Conservation (phyloP, 1,284 basidiomycete genomes). For the Leucoagaricus sp. region DNA sequence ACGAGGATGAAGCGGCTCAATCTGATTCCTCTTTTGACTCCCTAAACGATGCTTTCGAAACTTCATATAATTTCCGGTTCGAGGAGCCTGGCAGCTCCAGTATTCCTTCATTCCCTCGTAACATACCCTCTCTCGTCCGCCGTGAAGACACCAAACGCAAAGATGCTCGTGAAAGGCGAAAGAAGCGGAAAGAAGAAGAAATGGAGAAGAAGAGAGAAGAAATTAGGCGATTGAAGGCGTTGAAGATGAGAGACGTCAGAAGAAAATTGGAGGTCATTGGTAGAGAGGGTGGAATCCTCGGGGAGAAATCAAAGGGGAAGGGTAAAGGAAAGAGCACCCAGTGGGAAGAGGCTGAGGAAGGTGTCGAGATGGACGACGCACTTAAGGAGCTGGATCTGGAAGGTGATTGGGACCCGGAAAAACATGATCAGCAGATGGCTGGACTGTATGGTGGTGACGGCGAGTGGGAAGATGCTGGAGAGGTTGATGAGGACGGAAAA, state of each 20-base stretch:
- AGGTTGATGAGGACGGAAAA: conserved; percentile 56
- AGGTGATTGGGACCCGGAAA: conserved; percentile 81
- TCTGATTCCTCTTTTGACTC: conserved; percentile 89
- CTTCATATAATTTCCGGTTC: conserved; percentile 92
- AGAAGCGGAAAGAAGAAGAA: conserved; percentile 80
- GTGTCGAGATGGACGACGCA: conserved; percentile 37
- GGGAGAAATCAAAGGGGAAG: conserved; percentile 64
- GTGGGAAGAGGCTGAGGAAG: conserved; percentile 28
- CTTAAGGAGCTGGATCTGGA: conserved; percentile 71
- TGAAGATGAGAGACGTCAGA: conserved; percentile 85
- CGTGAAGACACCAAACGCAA: conserved; percentile 81
- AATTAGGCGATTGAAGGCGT: conserved; percentile 73
- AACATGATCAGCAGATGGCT: conserved; percentile 79
- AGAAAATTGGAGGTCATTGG: conserved; percentile 74
- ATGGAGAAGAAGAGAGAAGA: conserved; percentile 77
- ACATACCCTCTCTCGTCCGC: conserved; percentile 69
- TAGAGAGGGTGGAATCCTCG: conserved; percentile 57
- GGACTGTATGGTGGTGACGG: conserved; percentile 56
- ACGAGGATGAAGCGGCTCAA: conserved; percentile 61
- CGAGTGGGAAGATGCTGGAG: conserved; percentile 45
- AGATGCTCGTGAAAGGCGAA: conserved; percentile 75
- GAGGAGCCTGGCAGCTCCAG: conserved; percentile 84
- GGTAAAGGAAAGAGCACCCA: conserved; percentile 42
- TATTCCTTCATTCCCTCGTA: conserved; percentile 83
- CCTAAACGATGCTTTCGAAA: conserved; percentile 83